These are phyloP conservation scores for Myriosclerotinia curreyana DNA, from an alignment of 2,329 filamentous ascomycete genomes.

Conservation along the genomic window DNA sequence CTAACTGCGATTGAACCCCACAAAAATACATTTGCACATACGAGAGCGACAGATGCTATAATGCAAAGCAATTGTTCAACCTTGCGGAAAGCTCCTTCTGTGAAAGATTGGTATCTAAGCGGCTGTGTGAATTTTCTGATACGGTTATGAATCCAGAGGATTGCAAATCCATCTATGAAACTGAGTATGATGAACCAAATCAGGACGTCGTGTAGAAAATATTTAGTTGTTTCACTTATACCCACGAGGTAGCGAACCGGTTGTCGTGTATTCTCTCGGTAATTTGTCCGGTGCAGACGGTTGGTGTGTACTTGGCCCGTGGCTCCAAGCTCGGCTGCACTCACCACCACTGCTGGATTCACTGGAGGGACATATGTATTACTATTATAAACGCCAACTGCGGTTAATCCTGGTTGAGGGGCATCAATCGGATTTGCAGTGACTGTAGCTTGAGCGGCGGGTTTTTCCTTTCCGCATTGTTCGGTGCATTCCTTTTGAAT, in stretches of 20 bases:
- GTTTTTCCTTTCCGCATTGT: neutral
- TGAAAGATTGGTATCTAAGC: neutral
- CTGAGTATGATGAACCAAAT: accelerated
- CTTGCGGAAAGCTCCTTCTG: neutral
- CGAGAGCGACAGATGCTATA: neutral
- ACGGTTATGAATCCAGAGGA: neutral
- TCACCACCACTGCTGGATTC: too few species aligned
- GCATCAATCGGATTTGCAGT: neutral
- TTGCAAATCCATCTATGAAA: neutral
- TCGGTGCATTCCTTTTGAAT: neutral
- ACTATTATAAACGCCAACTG: neutral
- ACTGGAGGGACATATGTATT: neutral
- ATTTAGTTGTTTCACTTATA: too few species aligned
- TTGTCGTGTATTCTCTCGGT: too few species aligned
- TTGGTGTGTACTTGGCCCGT: too few species aligned
- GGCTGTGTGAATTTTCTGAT: neutral
- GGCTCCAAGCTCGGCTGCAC: too few species aligned
- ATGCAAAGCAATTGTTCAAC: neutral
- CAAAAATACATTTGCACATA: neutral
- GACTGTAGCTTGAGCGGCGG: too few species aligned
- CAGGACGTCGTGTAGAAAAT: neutral
- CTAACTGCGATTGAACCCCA: neutral
- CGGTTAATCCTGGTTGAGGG: neutral
- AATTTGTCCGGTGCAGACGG: too few species aligned
- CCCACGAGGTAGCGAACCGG: too few species aligned